phyloP scores from a whole-genome alignment of 306 rosid genomes.

The Rosa multiflora region DNA sequence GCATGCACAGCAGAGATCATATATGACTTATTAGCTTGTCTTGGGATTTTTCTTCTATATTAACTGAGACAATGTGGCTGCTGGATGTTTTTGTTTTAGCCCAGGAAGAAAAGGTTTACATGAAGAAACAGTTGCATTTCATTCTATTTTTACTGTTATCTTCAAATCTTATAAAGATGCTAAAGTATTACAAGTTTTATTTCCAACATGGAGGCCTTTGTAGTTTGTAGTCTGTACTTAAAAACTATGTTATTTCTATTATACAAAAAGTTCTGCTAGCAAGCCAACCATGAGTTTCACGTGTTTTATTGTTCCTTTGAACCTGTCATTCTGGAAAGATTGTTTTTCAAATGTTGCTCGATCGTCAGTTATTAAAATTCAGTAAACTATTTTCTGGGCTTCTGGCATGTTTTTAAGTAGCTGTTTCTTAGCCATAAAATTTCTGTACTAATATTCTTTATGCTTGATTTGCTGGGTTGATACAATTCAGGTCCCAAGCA shows the following conservation, averaged over 20 bases:
- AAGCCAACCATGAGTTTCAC: background rate
- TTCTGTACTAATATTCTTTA: conserved; percentile 16
- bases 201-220: background rate
- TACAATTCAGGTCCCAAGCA: conserved; percentile 57
- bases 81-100: conserved; percentile 6
- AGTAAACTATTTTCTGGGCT: conserved; percentile 6
- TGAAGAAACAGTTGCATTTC: background rate
- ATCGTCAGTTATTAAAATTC: background rate
- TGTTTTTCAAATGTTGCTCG: background rate
- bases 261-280: background rate
- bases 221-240: background rate
- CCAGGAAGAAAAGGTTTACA: background rate
- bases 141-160: background rate
- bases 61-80: no score
- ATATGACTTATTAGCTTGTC: background rate
- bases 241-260: background rate
- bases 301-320: background rate
- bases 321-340: background rate
- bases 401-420: conserved; percentile 7
- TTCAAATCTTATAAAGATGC: background rate
- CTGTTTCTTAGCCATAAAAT: conserved; percentile 1
- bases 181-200: background rate
- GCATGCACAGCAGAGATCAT: background rate
- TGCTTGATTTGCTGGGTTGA: conserved; percentile 27
- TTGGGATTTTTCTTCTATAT: background rate